Evolutionary conservation across 352 stramenopile species (phyloP).

Genomic region (Globisporangium paddicum): DNA sequence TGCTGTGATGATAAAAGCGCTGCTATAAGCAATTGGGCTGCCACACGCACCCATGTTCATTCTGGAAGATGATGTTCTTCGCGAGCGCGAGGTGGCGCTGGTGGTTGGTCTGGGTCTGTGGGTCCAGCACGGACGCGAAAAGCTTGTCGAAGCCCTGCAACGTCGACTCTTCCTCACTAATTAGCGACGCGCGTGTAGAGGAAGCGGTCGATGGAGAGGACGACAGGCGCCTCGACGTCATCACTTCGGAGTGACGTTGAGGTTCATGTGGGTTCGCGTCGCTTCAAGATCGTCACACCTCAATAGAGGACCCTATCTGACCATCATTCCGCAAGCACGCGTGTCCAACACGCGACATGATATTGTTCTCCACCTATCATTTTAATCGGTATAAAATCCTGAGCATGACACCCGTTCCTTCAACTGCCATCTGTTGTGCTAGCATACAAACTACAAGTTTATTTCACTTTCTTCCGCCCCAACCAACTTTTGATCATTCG

Average conservation of each 20-base stretch:
- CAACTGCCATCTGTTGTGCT: not conserved
- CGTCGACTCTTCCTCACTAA: constrained; percentile 14
- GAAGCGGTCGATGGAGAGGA: not conserved
- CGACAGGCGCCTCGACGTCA: constrained; percentile 6
- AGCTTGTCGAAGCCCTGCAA: constrained; percentile 59
- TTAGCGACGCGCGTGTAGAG: not conserved
- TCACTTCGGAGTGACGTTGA: too few relatives aligned
- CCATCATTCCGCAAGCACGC: constrained; percentile 5
- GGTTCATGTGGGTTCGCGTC: too few relatives aligned
- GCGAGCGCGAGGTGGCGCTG: constrained; percentile 66
- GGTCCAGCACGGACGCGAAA: constrained; percentile 50
- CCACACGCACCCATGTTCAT: constrained; percentile 54
- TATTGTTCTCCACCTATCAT: constrained; percentile 6
- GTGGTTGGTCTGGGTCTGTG: constrained; percentile 61
- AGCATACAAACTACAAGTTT: not conserved
- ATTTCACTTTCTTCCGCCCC: not conserved
- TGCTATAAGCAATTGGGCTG: too few relatives aligned
- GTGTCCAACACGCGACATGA: constrained; percentile 7
- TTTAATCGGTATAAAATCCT: not conserved
- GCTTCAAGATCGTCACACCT: constrained; percentile 5
- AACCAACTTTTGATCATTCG: too few relatives aligned
- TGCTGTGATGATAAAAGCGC: too few relatives aligned
- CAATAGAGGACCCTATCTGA: constrained; percentile 1
- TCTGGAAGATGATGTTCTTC: constrained; percentile 75
- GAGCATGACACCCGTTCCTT: constrained; percentile 5